These are phyloP conservation scores for Clitopilus hobsonii DNA, from an alignment of 768 basidiomycete genomes.

Conservation along the genomic window DNA sequence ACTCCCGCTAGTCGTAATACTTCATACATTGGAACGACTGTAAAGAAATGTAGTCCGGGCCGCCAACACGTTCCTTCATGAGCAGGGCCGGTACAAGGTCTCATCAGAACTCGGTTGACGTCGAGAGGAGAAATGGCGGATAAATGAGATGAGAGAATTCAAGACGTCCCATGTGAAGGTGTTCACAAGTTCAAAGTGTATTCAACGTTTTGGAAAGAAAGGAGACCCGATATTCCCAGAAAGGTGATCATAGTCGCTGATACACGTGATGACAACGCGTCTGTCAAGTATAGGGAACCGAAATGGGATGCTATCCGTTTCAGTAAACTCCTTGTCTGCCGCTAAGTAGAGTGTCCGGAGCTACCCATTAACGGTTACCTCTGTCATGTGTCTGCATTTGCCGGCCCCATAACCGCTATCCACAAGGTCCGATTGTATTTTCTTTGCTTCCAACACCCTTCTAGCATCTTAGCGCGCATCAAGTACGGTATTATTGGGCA, in stretches of 20 bases:
- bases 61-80: background rate
- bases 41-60: too few species aligned
- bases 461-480: background rate
- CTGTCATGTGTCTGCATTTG: constrained; percentile 16
- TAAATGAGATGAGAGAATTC: background rate
- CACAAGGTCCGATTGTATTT: constrained; percentile 9
- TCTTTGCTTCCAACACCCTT: constrained; percentile 2
- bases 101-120: background rate
- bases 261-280: constrained; percentile 14
- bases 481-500: background rate
- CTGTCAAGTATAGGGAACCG: background rate
- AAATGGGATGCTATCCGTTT: constrained; percentile 1
- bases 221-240: background rate
- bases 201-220: background rate
- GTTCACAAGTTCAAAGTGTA: background rate
- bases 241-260: background rate
- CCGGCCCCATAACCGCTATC: constrained; percentile 11
- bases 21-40: too few species aligned
- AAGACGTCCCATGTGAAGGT: background rate
- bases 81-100: background rate
- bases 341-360: constrained; percentile 5
- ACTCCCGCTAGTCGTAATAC: background rate
- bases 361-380: constrained; percentile 10
- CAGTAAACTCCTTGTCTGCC: constrained; percentile 4
- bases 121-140: constrained; percentile 6